Conservation (phyloP, 1,139 yeast species). For the Candida tropicalis region DNA sequence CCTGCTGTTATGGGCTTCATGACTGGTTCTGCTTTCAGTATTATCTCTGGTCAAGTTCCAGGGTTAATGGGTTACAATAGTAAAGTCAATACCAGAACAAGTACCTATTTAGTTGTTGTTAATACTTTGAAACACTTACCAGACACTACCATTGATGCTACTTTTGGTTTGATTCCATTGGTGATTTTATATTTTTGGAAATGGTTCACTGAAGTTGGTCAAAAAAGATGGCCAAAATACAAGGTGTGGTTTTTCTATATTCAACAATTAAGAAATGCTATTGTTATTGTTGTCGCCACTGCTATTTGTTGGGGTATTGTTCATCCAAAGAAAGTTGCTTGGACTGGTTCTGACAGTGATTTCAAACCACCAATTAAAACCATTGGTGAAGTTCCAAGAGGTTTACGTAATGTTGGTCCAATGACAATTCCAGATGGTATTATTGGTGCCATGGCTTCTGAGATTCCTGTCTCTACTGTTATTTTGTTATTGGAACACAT, state of each 20-base stretch:
- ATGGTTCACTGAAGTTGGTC: constrained; percentile 54
- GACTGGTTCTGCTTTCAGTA: constrained; percentile 90
- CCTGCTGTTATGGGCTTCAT: constrained; percentile 96
- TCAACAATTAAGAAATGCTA: constrained; percentile 78
- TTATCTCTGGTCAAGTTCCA: constrained; percentile 84
- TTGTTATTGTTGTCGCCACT: constrained; percentile 77
- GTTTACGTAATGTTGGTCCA: constrained; percentile 75
- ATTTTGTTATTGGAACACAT: constrained; percentile 87
- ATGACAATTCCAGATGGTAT: constrained; percentile 68
- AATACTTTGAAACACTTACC: constrained; percentile 72
- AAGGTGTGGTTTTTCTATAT: constrained; percentile 64
- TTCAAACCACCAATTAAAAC: constrained; percentile 57
- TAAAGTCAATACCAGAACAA: constrained; percentile 68
- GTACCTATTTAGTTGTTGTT: constrained; percentile 72
- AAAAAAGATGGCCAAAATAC: constrained; percentile 65
- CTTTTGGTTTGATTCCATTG: constrained; percentile 80
- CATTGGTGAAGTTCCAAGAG: constrained; percentile 80
- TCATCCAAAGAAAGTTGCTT: constrained; percentile 65
- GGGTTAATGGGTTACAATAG: constrained; percentile 76
- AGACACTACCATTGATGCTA: constrained; percentile 74
- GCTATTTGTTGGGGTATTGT: constrained; percentile 70
- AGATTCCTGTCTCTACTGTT: constrained; percentile 83
- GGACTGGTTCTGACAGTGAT: constrained; percentile 31
- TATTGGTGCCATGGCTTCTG: constrained; percentile 63
- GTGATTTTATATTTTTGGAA: constrained; percentile 71